Percentiles rank a stretch among this genome's conserved stretches.
These are phyloP conservation scores for Ensete ventricosum DNA, from an alignment of 176 grass and related monocot genomes.

Conservation along the genomic window DNA sequence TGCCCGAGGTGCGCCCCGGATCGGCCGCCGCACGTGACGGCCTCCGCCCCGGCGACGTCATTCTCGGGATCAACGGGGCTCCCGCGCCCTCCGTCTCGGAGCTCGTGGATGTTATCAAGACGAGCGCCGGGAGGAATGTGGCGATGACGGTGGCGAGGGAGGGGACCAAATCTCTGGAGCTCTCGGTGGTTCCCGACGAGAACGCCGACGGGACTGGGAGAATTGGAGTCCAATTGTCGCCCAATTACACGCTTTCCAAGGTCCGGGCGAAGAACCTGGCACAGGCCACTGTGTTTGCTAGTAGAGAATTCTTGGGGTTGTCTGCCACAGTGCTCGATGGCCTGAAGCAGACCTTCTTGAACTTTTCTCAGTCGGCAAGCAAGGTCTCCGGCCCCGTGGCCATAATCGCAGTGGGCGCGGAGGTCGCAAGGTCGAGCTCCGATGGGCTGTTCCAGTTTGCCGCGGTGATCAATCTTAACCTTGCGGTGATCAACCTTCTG, in stretches of 20 bases:
- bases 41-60: constrained; percentile 62
- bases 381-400: constrained; percentile 84
- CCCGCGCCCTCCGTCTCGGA: constrained; percentile 51
- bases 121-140: constrained; percentile 50
- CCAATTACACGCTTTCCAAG: constrained; percentile 47
- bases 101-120: constrained; percentile 65
- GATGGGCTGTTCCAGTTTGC: constrained; percentile 89
- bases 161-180: constrained; percentile 19
- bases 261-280: constrained; percentile 38
- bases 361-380: constrained; percentile 73
- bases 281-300: constrained; percentile 47
- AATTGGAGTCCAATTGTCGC: constrained; percentile 81
- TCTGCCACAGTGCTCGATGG: constrained; percentile 55
- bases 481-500: constrained; percentile 78
- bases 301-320: constrained; percentile 52
- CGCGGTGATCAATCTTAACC: constrained; percentile 76
- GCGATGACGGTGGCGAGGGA: constrained; percentile 47
- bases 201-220: constrained; percentile 54
- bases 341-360: constrained; percentile 71
- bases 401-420: constrained; percentile 78
- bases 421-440: constrained; percentile 61
- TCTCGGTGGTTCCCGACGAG: constrained; percentile 64
- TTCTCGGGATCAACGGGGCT: constrained; percentile 43
- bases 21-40: constrained; percentile 63
- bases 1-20: constrained; percentile 61